Evolutionary conservation across 805 yeast species (phyloP), one percentile per base, ranked within the genome.

Genomic region (Maudiozyma serrabonitensis): DNA sequence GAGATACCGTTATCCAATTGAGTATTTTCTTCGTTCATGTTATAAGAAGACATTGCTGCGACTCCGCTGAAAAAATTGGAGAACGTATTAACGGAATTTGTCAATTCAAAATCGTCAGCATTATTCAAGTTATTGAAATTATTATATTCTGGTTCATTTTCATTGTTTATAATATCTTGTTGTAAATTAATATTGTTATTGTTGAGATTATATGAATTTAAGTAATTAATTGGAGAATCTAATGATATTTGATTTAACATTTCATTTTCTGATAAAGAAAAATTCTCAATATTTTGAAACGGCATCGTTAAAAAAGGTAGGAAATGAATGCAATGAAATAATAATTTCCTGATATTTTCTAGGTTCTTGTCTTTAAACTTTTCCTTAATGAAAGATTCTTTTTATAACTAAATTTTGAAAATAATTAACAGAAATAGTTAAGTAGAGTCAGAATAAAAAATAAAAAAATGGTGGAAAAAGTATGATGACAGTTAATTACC

Each of bases 241-340:
- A 28, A 16, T n/a, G 37, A 26, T 11, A 25, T 7, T 7, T 12
- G 37, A 18, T 42, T 42, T 19, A 42, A 28, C 19, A 42, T 28
- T 42, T 47, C 50, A 21, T 37, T 47, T 6, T 47, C 46, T n/a
- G 44, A 18, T 34, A 46, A 19, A 19, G 28, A 32, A 9, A 47
- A 47, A 21, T 43, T 44, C 4, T 47, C 46, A 4, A 47, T 15
- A 19, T 40, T 42, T 43, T 47, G 50, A 38, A 47, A 47, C 2
- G 50, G 46, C 50, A 47, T 47, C 4, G 11, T 21, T 39, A 13
- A 23, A 15, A 35, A 7, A 15, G 9, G 16, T 35, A n/a, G 11
- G 8, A n/a, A 35, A 35, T 35, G 16, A 35, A 35, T 13, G 38
- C 16, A 35, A 16, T 35, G 18, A 7, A n/a, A 15, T n/a, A 7